Evolutionary conservation across 345 rosid species (phyloP), one percentile per base, ranked within the genome.

Genomic region (Noccaea caerulescens): DNA sequence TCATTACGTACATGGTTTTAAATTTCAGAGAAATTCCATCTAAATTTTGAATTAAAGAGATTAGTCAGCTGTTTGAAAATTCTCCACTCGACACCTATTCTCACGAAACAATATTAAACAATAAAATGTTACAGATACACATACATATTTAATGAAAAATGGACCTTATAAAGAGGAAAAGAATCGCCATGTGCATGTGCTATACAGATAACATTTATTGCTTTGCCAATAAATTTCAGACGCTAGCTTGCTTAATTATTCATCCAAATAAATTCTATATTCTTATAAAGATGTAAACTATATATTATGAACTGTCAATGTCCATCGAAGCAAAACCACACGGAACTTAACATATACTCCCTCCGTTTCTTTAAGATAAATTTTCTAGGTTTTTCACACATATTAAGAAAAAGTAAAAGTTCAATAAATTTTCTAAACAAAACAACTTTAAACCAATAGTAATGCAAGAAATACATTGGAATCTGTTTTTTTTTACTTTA

Each of bases 151-250:
- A 59, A 42, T 43, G 49, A 41, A 8, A 66, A 59, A 42, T 36
- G 63, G 67, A 67, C 68, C 63, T 75, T 43, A 60, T 59, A 68
- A 60, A 43, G 73, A 60, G 68, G 63, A 52, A 74, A 45, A 75
- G 73, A 60, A 75, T 25, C 23, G 68, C 42, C 73, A 67, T 59
- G 63, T 71, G 68, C 74, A 70, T 71, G 75, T 68, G 78, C 43
- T 59, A 50, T 60, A 67, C 56, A 75, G 62, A 59, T 67, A 60
- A 60, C 69, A 68, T 60, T 75, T 44, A 75, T 60, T 75, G 58
- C 57, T 53, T 74, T 23, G 69, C 50, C 73, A 52, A 67, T 51
- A 34, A 74, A 60, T 60, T 52, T 59, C 47, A 51, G 30, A 72
- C 62, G 50, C 25, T 74, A 60, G 73, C 68, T 74, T 68, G 73